Evolutionary conservation across 257 asterid species (phyloP), one percentile per base, ranked within the genome.

Genomic region (Datura wrightii): DNA sequence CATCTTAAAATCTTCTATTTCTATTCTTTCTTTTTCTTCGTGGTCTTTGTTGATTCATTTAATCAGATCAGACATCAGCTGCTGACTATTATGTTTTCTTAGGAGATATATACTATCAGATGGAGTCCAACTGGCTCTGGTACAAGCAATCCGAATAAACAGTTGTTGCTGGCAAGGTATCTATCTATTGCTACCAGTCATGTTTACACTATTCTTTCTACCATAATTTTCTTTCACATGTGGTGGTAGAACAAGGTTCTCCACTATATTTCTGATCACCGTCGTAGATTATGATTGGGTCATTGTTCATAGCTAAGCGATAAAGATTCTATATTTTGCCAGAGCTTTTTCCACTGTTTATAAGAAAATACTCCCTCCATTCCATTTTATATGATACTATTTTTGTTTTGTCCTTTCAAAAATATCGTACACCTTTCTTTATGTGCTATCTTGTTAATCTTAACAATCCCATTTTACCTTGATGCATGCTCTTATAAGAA

Each of bases 71-170:
- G 31, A 76, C 8, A 76, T 76, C 82, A 31, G 42, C 56, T 15
- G 34, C 39, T 19, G 54, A 58, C 19, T 70, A 6, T 16, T 9
- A 48, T 80, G 31, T 19, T 83, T 52, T 82, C 84, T 69, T 88
- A 96, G 99, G 98, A 91, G 89, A 94, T 94, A 87, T 96, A 93
- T 89, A 93, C 98, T 0, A 92, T 96, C 84, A 89, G 95, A 90
- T 96, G 98, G 99, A 96, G 98, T 90, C 97, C 99, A 59, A 91
- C 97, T 37, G 98, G 99, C 34, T 86, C 94, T 36, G 95, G 98
- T 79, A 89, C 98, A 85, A 92, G 86, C 92, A 93, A 94, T 85
- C 97, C 99, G 16, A 96, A 92, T 88, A 89, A 87, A 84, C 92
- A 89, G 79, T 85, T 92, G 89, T 85, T 96, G 87, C 90, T 96